Conservation (phyloP, 768 basidiomycete species). For the Cystobasidiopsis lactophilus region DNA sequence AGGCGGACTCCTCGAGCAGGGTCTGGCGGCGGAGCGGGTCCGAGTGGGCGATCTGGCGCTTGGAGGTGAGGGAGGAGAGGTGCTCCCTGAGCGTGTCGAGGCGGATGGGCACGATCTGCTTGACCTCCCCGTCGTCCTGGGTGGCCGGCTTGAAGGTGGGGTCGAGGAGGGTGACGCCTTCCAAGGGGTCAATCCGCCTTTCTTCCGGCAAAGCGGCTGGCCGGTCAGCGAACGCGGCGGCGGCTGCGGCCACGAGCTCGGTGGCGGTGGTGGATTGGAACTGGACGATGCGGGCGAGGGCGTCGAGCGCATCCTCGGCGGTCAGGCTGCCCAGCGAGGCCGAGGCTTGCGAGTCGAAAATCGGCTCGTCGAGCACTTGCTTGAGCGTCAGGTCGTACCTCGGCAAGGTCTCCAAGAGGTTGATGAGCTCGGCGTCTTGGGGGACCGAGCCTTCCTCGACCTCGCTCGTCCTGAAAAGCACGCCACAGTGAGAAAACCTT, state of each 20-base stretch:
- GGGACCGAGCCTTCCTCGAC: constrained; percentile 2
- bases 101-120: constrained; percentile 41
- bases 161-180: background rate
- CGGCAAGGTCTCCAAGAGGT: constrained; percentile 7
- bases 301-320: constrained; percentile 9
- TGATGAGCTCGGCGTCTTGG: constrained; percentile 7
- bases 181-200: constrained; percentile 19
- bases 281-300: background rate
- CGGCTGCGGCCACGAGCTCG: constrained; percentile 9
- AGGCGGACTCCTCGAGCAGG: constrained; percentile 61
- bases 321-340: constrained; percentile 14
- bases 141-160: constrained; percentile 1
- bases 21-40: constrained; percentile 55
- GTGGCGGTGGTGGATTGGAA: background rate
- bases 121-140: constrained; percentile 16
- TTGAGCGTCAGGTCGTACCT: constrained; percentile 6
- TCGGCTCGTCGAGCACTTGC: constrained; percentile 7
- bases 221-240: constrained; percentile 11
- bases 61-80: constrained; percentile 38
- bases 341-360: constrained; percentile 12
- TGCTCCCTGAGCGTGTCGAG: constrained; percentile 47
- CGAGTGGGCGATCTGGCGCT: constrained; percentile 40
- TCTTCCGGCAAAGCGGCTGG: constrained; percentile 31
- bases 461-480: background rate
- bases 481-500: background rate